These are phyloP conservation scores for Heterococcus sp. DNA, from an alignment of 108 stramenopile species.

Conservation along the genomic window DNA sequence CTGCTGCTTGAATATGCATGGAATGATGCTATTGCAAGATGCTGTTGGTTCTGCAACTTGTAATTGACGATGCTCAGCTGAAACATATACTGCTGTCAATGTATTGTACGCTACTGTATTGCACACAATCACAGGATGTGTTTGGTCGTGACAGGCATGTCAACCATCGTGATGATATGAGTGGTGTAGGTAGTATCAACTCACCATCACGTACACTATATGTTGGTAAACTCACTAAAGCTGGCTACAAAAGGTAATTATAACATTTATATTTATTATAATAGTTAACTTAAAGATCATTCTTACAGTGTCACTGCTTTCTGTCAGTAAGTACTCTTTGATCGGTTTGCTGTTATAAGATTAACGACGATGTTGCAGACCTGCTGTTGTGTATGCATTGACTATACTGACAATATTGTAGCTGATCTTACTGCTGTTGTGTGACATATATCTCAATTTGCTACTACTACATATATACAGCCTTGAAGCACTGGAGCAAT, in stretches of 20 bases:
- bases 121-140: conserved; percentile 49
- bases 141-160: conserved; percentile 55
- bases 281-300: background rate
- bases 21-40: too few relatives aligned
- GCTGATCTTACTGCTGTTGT: background rate
- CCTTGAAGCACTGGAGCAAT: conserved; percentile 1
- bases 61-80: too few relatives aligned
- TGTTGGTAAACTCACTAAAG: conserved; percentile 14
- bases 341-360: too few relatives aligned
- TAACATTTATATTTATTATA: background rate
- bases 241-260: background rate
- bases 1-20: too few relatives aligned
- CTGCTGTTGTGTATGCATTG: too few relatives aligned
- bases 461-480: background rate
- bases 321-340: too few relatives aligned
- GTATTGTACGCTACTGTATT: too few relatives aligned
- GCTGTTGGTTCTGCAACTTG: too few relatives aligned
- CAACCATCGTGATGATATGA: conserved; percentile 54
- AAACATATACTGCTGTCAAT: too few relatives aligned
- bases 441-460: too few relatives aligned
- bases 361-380: too few relatives aligned
- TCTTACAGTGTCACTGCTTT: background rate
- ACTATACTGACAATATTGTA: background rate
- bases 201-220: conserved; percentile 42
- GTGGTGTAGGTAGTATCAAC: conserved; percentile 45